Evolutionary conservation across 2,329 filamentous ascomycete genomes (phyloP).

Genomic region (Fusarium transvaalense): DNA sequence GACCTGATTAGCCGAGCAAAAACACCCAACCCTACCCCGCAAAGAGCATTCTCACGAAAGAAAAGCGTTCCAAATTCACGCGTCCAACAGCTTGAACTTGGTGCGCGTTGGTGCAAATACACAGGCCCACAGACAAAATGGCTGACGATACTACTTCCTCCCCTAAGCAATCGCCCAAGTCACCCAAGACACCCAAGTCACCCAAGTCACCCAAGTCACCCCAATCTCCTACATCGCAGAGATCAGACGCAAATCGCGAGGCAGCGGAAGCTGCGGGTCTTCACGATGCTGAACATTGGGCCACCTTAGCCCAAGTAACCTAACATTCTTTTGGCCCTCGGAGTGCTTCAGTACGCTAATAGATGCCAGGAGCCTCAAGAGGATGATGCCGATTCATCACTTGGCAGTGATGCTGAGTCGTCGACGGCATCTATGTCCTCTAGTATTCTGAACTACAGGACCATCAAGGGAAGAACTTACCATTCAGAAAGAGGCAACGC

Average conservation of each 20-base stretch:
- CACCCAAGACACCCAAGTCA: not conserved
- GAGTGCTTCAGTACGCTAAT: not conserved
- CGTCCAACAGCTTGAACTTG: not conserved
- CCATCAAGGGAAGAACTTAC: conserved; percentile 32
- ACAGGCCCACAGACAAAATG: not conserved
- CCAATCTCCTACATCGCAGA: not conserved
- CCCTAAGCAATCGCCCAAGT: conserved; percentile 15
- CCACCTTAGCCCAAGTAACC: not conserved
- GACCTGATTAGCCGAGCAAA: not conserved
- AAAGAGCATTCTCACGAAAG: not conserved
- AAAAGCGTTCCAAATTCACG: not conserved
- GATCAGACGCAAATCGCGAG: not conserved
- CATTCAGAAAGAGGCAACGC: conserved; percentile 30
- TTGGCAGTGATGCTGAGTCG: conserved; percentile 14
- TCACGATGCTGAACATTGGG: conserved; percentile 20
- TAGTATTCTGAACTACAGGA: conserved; percentile 30
- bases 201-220: conserved; percentile 12
- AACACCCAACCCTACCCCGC: not conserved
- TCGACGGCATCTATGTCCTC: conserved; percentile 36
- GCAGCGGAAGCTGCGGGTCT: not conserved
- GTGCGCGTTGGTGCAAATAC: too few relatives aligned
- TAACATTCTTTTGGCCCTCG: not conserved
- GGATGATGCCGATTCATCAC: conserved; percentile 16
- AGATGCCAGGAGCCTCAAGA: not conserved
- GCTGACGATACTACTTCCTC: not conserved